Conservation (phyloP, 1,284 basidiomycete species). For the Fomes fomentarius region DNA sequence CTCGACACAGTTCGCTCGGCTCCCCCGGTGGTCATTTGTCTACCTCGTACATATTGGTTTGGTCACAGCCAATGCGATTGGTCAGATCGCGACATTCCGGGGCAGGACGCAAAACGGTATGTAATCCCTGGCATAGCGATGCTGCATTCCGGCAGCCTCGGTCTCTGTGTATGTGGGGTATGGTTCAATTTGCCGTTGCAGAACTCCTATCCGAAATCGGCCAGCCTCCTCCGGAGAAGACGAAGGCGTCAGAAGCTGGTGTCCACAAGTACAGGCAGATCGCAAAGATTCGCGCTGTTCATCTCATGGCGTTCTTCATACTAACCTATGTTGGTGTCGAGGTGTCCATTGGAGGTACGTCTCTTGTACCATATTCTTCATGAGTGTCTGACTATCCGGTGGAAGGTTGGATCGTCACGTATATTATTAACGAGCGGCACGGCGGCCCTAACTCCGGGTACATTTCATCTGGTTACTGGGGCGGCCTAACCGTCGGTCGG, state of each 20-base stretch:
- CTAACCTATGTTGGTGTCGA: slow-evolving; percentile 52
- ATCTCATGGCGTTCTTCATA: slow-evolving; percentile 46
- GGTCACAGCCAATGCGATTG: slow-evolving; percentile 45
- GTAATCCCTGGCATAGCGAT: slow-evolving; percentile 2
- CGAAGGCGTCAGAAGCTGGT: slow-evolving; percentile 24
- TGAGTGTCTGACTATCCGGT: not conserved
- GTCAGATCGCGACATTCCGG: slow-evolving; percentile 53
- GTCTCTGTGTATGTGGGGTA: too few relatives aligned
- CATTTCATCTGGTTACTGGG: slow-evolving; percentile 53
- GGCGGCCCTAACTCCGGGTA: slow-evolving; percentile 52
- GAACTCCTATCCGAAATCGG: slow-evolving; percentile 38
- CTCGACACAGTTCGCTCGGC: slow-evolving; percentile 61
- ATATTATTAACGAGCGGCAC: slow-evolving; percentile 43
- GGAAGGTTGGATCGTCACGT: slow-evolving; percentile 55
- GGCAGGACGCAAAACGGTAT: slow-evolving; percentile 56
- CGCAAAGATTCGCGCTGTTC: slow-evolving; percentile 39
- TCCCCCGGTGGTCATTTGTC: slow-evolving; percentile 60
- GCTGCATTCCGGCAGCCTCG: too few relatives aligned
- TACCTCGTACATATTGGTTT: slow-evolving; percentile 63
- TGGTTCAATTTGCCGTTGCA: too few relatives aligned
- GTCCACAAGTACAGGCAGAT: slow-evolving; percentile 42
- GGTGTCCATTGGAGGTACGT: slow-evolving; percentile 45
- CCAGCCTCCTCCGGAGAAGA: slow-evolving; percentile 30
- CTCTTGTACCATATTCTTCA: not conserved
- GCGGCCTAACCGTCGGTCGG: slow-evolving; percentile 47